Conservation (phyloP, 768 basidiomycete species). For the Calvatia gigantea region DNA sequence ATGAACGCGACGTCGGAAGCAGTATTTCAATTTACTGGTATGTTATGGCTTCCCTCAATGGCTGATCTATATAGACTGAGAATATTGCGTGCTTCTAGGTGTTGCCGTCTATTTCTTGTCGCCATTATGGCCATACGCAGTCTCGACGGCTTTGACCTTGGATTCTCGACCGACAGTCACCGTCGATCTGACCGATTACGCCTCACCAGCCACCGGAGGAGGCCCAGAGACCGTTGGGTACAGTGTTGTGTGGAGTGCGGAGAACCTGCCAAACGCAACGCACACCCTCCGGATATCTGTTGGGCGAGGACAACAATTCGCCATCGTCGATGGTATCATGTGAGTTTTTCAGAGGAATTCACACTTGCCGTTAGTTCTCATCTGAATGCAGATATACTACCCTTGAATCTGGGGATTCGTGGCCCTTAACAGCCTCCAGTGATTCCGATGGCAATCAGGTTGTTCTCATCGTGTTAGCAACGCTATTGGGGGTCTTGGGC, state of each 20-base stretch:
- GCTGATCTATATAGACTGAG: not conserved
- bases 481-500: not conserved
- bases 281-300: slow-evolving; percentile 37
- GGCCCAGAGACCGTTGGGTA: slow-evolving; percentile 37
- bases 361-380: not conserved
- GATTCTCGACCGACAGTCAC: slow-evolving; percentile 30
- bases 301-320: slow-evolving; percentile 31
- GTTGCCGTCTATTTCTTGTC: slow-evolving; percentile 40
- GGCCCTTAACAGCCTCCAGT: not conserved
- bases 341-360: slow-evolving; percentile 18
- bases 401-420: slow-evolving; percentile 18
- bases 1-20: slow-evolving; percentile 9
- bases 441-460: not conserved
- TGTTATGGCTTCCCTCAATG: not conserved
- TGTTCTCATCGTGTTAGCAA: slow-evolving; percentile 1
- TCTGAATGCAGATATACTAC: slow-evolving; percentile 20
- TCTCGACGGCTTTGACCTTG: slow-evolving; percentile 36
- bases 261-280: slow-evolving; percentile 25
- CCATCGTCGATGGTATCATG: slow-evolving; percentile 38
- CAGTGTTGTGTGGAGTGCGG: slow-evolving; percentile 33
- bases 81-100: slow-evolving; percentile 22
- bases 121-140: slow-evolving; percentile 43
- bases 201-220: slow-evolving; percentile 21
- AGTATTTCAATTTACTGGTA: slow-evolving; percentile 11
- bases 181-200: slow-evolving; percentile 38